These are phyloP conservation scores for Aphanomyces invadans DNA, from an alignment of 352 stramenopile genomes.

Conservation along the genomic window DNA sequence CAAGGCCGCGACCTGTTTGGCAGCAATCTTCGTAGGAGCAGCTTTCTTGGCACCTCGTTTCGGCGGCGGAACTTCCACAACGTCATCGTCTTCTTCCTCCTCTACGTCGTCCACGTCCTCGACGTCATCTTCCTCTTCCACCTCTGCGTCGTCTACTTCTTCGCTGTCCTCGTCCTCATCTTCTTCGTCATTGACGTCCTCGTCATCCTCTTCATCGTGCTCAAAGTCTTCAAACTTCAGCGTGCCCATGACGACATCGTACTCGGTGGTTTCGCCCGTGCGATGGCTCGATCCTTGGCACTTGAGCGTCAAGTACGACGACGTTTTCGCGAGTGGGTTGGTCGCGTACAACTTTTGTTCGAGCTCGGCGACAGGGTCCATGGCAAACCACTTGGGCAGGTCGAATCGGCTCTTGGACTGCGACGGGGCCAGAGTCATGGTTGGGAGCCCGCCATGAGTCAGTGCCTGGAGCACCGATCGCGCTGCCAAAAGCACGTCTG, in stretches of 20 bases:
- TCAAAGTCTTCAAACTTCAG: constrained; percentile 67
- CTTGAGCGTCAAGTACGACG: constrained; percentile 34
- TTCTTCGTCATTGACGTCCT: constrained; percentile 66
- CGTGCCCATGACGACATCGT: constrained; percentile 72
- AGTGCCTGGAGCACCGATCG: constrained; percentile 78
- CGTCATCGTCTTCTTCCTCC: constrained; percentile 5
- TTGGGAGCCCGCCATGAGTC: constrained; percentile 48
- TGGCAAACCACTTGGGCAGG: constrained; percentile 53
- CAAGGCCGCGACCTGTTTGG: background rate
- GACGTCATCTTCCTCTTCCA: constrained; percentile 7
- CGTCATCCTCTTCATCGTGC: constrained; percentile 64
- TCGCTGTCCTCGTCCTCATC: constrained; percentile 49
- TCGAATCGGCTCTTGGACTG: constrained; percentile 84
- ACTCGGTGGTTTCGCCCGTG: constrained; percentile 70
- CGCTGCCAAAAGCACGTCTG: constrained; percentile 91
- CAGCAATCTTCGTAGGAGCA: background rate
- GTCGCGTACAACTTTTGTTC: constrained; percentile 53
- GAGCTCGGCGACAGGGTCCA: constrained; percentile 38
- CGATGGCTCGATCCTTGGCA: constrained; percentile 37
- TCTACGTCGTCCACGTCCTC: background rate
- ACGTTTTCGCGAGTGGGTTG: constrained; percentile 34
- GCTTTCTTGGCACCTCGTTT: background rate
- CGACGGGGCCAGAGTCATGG: constrained; percentile 52
- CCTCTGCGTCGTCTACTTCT: constrained; percentile 19
- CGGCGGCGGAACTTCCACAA: background rate